phyloP scores from a whole-genome alignment of 306 rosid species.

The Potentilla sterilis region DNA sequence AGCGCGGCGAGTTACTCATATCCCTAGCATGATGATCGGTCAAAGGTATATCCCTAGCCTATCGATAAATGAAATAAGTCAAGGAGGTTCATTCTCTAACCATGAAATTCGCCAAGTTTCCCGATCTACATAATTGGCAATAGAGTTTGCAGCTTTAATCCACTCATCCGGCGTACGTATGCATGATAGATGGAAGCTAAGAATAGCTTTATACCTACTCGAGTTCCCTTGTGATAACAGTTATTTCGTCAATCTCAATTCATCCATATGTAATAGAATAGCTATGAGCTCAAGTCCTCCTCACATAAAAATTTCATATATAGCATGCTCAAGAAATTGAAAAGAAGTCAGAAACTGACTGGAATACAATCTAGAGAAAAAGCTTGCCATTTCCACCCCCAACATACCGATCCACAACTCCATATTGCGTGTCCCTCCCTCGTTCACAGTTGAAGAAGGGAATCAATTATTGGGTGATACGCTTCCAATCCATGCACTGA shows the following conservation, averaged over 20 bases:
- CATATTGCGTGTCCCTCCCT: not conserved
- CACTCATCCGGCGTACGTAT: not conserved
- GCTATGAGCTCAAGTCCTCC: not conserved
- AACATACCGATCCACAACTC: not conserved
- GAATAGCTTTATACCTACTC: too few species aligned
- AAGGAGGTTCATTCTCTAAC: not conserved
- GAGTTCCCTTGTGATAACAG: not conserved
- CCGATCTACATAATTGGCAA: not conserved
- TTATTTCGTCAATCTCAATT: not conserved
- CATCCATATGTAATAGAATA: not conserved
- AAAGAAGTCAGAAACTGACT: not conserved
- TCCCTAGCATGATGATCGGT: not conserved
- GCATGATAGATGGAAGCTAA: not conserved
- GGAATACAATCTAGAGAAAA: not conserved
- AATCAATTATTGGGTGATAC: not conserved
- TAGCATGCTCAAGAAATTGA: not conserved
- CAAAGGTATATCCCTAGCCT: not conserved
- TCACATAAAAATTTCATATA: not conserved
- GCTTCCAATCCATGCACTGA: not conserved
- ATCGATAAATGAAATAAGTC: not conserved
- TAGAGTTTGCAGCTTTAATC: not conserved
- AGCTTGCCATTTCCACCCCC: not conserved
- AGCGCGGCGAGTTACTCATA: not conserved
- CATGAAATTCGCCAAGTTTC: not conserved
- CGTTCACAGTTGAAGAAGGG: not conserved